Conservation (phyloP, 768 basidiomycete species). For the Ramaria sp. region DNA sequence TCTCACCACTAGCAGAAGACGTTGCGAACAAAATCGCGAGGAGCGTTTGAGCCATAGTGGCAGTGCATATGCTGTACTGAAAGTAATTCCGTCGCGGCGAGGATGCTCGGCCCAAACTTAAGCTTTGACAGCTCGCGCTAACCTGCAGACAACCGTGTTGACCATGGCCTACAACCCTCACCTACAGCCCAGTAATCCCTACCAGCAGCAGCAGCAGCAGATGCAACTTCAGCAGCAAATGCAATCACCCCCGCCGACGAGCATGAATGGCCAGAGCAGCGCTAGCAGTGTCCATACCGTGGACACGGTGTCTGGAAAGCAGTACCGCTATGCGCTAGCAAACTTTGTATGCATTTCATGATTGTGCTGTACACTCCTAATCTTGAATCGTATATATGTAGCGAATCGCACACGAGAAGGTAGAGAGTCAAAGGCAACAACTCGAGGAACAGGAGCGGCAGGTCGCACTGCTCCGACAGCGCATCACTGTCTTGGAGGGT, state of each 20-base stretch:
- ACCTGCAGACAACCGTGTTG: background rate
- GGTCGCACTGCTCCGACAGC: constrained; percentile 58
- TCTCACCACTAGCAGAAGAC: constrained; percentile 71
- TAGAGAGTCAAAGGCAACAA: constrained; percentile 69
- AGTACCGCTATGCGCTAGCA: constrained; percentile 74
- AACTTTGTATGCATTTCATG: constrained; percentile 49
- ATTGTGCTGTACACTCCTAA: background rate
- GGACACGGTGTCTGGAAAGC: constrained; percentile 40
- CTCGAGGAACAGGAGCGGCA: constrained; percentile 79
- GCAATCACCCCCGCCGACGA: background rate
- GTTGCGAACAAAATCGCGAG: constrained; percentile 77
- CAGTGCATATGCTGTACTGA: background rate
- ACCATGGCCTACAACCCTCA: constrained; percentile 5
- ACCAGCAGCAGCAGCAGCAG: background rate
- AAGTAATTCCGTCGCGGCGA: background rate
- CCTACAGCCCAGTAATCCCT: constrained; percentile 1
- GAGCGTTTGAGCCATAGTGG: constrained; percentile 62
- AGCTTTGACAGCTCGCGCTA: background rate
- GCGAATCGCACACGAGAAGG: constrained; percentile 84
- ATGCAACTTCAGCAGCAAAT: background rate
- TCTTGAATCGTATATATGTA: constrained; percentile 17
- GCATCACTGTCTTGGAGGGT: constrained; percentile 70
- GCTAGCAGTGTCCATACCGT: background rate
- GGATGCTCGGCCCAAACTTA: background rate
- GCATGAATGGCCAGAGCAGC: background rate